Evolutionary conservation across 495 filamentous ascomycete genomes (phyloP).

Genomic region (Penicillium salamii): DNA sequence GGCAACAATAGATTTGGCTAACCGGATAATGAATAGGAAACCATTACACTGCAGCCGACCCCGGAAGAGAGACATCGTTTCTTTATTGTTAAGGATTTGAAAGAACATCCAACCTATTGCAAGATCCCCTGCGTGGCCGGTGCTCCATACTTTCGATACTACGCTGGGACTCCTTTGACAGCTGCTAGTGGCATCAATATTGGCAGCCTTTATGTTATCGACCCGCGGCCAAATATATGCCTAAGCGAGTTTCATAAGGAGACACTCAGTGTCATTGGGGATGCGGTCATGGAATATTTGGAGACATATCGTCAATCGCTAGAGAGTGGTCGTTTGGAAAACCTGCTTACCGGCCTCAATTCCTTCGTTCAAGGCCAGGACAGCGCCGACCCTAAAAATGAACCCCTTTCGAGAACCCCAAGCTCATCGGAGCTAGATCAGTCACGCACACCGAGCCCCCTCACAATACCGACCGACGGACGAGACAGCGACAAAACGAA

Average conservation of each 20-base stretch:
- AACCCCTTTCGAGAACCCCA: not conserved
- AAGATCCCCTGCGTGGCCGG: slow-evolving; percentile 28
- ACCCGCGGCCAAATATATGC: slow-evolving; percentile 17
- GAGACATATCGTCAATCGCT: slow-evolving; percentile 47
- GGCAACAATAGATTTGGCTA: no score
- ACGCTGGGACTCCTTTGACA: slow-evolving; percentile 25
- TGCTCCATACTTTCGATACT: slow-evolving; percentile 23
- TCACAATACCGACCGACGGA: no score
- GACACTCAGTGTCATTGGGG: slow-evolving; percentile 39
- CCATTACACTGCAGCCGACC: slow-evolving; percentile 4
- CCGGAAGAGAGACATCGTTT: slow-evolving; percentile 6
- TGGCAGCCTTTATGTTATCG: slow-evolving; percentile 22
- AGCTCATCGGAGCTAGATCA: not conserved
- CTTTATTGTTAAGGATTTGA: slow-evolving; percentile 19
- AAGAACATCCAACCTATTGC: slow-evolving; percentile 24
- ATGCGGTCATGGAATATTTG: slow-evolving; percentile 55
- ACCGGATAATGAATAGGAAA: slow-evolving; percentile 4
- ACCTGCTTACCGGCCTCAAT: slow-evolving; percentile 52
- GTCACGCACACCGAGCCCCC: not conserved
- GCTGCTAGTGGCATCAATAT: slow-evolving; percentile 20
- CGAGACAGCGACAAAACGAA: not conserved
- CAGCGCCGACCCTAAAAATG: not conserved
- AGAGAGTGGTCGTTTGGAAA: slow-evolving; percentile 44
- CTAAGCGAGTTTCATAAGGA: slow-evolving; percentile 20
- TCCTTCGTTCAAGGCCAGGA: slow-evolving; percentile 49